A percentile compares a stretch with the other conserved stretches of the same genome.
Conservation (phyloP, 1,284 basidiomycete species). For the Leccinum subatratum region DNA sequence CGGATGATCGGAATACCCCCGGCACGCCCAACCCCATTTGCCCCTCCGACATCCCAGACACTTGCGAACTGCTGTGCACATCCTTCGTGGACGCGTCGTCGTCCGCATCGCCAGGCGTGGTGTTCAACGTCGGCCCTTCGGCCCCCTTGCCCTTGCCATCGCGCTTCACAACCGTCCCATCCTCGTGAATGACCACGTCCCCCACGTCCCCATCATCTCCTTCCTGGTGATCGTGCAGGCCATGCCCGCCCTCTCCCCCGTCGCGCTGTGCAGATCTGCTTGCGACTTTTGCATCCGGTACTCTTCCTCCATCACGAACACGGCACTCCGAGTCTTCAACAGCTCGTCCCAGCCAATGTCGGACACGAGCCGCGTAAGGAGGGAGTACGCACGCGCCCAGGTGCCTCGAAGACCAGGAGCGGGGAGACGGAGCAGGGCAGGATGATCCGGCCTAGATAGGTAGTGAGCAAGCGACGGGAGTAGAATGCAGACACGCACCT, state of each 20-base stretch:
- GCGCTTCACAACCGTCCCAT: constrained; percentile 41
- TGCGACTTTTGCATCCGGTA: constrained; percentile 85
- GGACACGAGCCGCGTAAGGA: constrained; percentile 85
- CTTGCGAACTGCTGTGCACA: constrained; percentile 37
- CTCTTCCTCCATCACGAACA: constrained; percentile 99
- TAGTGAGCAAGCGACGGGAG: neutral
- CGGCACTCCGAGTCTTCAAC: constrained; percentile 84
- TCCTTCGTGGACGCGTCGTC: constrained; percentile 74
- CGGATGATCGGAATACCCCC: constrained; percentile 77
- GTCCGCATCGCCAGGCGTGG: constrained; percentile 40
- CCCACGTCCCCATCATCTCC: constrained; percentile 4
- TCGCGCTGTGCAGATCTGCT: constrained; percentile 44
- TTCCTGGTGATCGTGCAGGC: constrained; percentile 10
- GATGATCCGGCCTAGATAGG: constrained; percentile 63
- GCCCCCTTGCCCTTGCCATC: neutral
- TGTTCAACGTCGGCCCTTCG: constrained; percentile 24
- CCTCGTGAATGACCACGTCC: constrained; percentile 49
- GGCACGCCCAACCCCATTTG: constrained; percentile 20
- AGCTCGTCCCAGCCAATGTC: constrained; percentile 99
- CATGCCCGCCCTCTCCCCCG: constrained; percentile 3
- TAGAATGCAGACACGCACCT: constrained; percentile 42
- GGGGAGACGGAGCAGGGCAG: constrained; percentile 87
- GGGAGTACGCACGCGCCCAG: constrained; percentile 89
- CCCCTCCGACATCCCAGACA: constrained; percentile 23
- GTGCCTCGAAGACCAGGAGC: constrained; percentile 93